Conservation (phyloP, 163 green algal genomes). For the Scenedesmus sp. region DNA sequence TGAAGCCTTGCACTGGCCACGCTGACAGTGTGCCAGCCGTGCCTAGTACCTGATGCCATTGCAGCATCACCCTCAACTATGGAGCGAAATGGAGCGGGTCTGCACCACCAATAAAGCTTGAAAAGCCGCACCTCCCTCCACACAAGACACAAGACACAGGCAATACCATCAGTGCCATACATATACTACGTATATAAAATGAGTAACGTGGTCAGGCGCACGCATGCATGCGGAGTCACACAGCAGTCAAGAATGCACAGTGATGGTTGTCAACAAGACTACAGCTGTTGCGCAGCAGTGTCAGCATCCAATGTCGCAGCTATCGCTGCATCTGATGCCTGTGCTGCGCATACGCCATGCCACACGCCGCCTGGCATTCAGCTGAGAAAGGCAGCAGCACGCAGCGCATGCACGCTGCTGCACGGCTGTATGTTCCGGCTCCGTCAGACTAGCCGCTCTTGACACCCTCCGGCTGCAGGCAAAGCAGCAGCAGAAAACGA, state of each 20-base stretch:
- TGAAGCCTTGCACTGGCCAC: no score
- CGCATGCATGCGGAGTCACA: background rate
- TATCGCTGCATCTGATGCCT: background rate
- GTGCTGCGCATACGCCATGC: background rate
- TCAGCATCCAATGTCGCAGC: background rate
- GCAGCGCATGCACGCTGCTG: background rate
- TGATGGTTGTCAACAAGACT: background rate
- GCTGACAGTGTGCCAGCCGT: no score
- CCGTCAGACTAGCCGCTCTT: background rate
- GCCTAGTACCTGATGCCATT: no score
- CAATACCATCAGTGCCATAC: background rate
- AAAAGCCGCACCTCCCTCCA: no score
- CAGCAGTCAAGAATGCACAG: background rate
- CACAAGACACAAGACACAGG: background rate
- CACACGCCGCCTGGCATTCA: background rate
- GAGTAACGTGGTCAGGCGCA: background rate
- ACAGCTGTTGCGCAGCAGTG: background rate
- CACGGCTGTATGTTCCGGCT: background rate
- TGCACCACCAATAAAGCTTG: no score
- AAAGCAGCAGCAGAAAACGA: background rate
- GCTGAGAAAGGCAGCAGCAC: background rate
- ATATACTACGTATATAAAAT: background rate
- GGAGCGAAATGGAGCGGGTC: no score
- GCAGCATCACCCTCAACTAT: no score
- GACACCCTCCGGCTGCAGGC: background rate